Evolutionary conservation across 2,329 filamentous ascomycete species (phyloP), one percentile per base, ranked within the genome.

Genomic region (Neospermospora avenae): DNA sequence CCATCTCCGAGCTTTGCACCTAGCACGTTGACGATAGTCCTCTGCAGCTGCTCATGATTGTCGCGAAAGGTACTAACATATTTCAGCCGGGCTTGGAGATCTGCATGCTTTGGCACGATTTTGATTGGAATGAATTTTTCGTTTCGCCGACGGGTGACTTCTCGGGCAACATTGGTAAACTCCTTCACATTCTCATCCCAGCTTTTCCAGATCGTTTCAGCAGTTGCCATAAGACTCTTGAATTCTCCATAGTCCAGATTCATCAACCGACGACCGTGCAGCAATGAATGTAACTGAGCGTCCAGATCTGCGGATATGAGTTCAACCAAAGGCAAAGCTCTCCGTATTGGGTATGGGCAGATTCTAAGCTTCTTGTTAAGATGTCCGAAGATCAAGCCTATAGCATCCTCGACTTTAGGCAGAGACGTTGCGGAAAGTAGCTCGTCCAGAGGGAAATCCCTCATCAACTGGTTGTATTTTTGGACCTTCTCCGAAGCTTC

Each of bases 61-160:
- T 93, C 90, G 25, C 95, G 87, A 79, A 99, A 99, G 20, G 90
- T 96, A 69, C 87, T 86, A 65, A 99, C 92, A 74, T 99, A 99
- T 70, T 90, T 92, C 67, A 99, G 81, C 45, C 95, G 87, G 64
- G 95, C 88, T 75, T 98, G 92, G 25, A 95, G 90, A 73, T 93
- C 90, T 41, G 85, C 87, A 73, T 99, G 95, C 69, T 90, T 89
- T 63, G 92, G 89, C 65, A 82, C 84, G 73, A 99, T 93, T 78
- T 98, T 98, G 80, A 99, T 98, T 4, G 93, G 93, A 65, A 99
- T 97, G 74, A 99, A 99, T 74, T 96, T 96, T 75, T 98, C 96
- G 71, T 96, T 96, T 68, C 95, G 86, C 68, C 93, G 89, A 65
- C 93, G 85, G 3, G 91, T 97, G 6, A 96, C 92, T 71, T 99